Evolutionary conservation across 495 filamentous ascomycete species (phyloP).

Genomic region (Hyaloscypha variabilis): DNA sequence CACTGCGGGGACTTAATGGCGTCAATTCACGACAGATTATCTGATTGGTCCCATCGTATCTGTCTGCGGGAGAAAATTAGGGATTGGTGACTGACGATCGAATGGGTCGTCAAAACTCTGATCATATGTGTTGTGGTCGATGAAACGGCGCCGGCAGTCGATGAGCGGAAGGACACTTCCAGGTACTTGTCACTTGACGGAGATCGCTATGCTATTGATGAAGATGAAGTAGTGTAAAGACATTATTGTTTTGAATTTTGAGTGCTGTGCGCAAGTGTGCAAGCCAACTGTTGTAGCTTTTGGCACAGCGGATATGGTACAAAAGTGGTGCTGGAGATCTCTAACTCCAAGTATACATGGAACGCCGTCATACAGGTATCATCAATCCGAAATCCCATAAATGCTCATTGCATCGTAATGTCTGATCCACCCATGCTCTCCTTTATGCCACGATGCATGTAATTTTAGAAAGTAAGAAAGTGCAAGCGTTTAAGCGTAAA

Average conservation of each 20-base stretch:
- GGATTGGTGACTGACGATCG: background rate
- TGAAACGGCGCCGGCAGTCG: background rate
- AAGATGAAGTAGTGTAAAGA: background rate
- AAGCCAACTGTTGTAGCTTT: background rate
- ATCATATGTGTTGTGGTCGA: background rate
- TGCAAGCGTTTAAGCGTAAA: slow-evolving; percentile 26
- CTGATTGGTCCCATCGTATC: no score
- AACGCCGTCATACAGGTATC: background rate
- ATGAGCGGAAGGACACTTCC: background rate
- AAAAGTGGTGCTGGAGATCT: background rate
- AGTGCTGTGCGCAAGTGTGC: background rate
- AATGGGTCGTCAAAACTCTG: background rate
- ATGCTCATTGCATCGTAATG: background rate
- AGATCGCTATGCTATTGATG: background rate
- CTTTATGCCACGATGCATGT: background rate
- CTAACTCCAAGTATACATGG: background rate
- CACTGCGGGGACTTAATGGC: no score
- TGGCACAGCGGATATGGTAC: background rate
- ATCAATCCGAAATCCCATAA: background rate
- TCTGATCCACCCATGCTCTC: background rate
- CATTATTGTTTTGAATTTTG: background rate
- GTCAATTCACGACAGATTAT: no score
- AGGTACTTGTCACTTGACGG: background rate
- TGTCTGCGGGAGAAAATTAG: background rate
- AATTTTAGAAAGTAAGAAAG: background rate